These are phyloP conservation scores for Isoetes taiwanensis DNA, from an alignment of 75 land plant genomes.

Conservation along the genomic window DNA sequence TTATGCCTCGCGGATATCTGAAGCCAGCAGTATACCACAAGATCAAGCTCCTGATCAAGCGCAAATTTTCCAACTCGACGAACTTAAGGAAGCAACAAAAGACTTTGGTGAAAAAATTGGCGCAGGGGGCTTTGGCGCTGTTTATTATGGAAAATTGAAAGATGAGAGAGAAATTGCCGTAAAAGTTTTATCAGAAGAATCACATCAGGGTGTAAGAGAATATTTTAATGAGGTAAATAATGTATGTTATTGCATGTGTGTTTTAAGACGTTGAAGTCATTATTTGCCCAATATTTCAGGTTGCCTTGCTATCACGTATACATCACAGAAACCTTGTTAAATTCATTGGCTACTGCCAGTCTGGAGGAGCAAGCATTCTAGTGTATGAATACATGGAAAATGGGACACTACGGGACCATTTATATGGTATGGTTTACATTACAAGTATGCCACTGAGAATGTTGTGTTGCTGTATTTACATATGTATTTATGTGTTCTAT, in stretches of 20 bases:
- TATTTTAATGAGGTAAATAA: constrained; percentile 61
- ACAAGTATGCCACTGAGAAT: background rate
- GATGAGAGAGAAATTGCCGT: constrained; percentile 75
- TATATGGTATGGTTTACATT: constrained; percentile 41
- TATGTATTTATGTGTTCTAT: background rate
- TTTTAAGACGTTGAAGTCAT: background rate
- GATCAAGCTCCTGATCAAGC: constrained; percentile 30
- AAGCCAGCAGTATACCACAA: no score
- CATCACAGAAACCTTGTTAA: constrained; percentile 80
- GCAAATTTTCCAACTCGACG: constrained; percentile 35
- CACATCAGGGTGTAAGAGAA: constrained; percentile 63
- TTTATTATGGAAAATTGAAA: constrained; percentile 58
- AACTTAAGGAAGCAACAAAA: constrained; percentile 51
- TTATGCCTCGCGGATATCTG: no score
- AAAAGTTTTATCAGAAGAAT: constrained; percentile 48
- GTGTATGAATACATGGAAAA: constrained; percentile 76
- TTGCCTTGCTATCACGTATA: constrained; percentile 69
- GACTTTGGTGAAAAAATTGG: constrained; percentile 51
- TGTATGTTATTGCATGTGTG: constrained; percentile 3
- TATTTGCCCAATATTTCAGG: constrained; percentile 25
- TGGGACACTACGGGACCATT: constrained; percentile 74
- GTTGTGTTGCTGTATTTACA: background rate
- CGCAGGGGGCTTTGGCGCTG: constrained; percentile 76
- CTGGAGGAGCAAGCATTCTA: constrained; percentile 45
- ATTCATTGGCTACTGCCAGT: constrained; percentile 66